Percentiles rank a stretch among this genome's conserved stretches.
Evolutionary conservation across 805 yeast genomes (phyloP).

Genomic region (Ogataea nonfermentans): DNA sequence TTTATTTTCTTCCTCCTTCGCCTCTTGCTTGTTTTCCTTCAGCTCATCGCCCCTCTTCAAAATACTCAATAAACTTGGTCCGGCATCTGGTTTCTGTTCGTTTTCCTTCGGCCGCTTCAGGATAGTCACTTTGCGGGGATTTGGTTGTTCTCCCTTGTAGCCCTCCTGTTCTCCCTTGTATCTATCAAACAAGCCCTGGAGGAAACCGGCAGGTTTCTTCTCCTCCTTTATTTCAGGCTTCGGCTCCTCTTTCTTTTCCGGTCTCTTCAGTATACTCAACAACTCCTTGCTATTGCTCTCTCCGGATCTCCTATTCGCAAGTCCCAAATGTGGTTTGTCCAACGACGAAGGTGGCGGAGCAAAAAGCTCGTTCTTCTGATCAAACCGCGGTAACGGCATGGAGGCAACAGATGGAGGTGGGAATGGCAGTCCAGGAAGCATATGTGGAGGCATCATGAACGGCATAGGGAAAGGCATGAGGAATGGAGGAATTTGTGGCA

Average conservation of each 20-base stretch:
- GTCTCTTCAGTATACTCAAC: constrained; percentile 27
- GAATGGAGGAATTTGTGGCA: constrained; percentile 25
- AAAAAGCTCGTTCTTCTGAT: constrained; percentile 13
- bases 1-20: background rate
- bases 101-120: constrained; percentile 8
- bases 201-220: constrained; percentile 16
- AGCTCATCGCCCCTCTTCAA: constrained; percentile 17
- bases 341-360: constrained; percentile 35
- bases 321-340: constrained; percentile 32
- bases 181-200: constrained; percentile 20
- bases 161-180: constrained; percentile 9
- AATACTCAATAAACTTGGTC: constrained; percentile 15
- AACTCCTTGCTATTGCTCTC: constrained; percentile 34
- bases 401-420: constrained; percentile 12
- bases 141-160: background rate
- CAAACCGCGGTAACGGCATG: constrained; percentile 11
- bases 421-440: constrained; percentile 13
- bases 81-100: constrained; percentile 3
- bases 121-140: constrained; percentile 7
- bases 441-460: constrained; percentile 14
- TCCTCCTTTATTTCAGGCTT: constrained; percentile 1
- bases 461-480: constrained; percentile 18
- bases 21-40: constrained; percentile 10
- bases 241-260: constrained; percentile 3
- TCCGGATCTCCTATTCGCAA: constrained; percentile 29